Conservation (phyloP, 2,329 filamentous ascomycete species). For the Penicillium sp. region DNA sequence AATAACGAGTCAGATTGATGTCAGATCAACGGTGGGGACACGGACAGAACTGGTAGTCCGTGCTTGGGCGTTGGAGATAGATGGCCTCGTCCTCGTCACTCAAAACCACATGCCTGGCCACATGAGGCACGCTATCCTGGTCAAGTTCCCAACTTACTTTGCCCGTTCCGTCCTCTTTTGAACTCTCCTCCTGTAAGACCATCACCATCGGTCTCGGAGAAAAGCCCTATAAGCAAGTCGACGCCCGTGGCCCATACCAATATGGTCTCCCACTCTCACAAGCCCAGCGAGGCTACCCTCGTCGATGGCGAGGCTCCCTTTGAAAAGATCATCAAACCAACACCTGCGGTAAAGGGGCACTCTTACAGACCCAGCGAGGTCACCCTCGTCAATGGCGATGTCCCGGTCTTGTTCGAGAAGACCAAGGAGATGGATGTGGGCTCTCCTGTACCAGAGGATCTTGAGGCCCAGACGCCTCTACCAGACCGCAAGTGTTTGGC, state of each 20-base stretch:
- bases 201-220: constrained; percentile 15
- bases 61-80: neutral
- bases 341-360: neutral
- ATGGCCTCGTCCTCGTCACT: neutral
- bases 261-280: neutral
- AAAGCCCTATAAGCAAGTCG: constrained; percentile 10
- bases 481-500: constrained; percentile 25
- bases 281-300: constrained; percentile 2
- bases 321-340: neutral
- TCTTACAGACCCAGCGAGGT: constrained; percentile 12
- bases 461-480: constrained; percentile 27
- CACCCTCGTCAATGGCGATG: constrained; percentile 20
- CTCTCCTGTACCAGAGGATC: constrained; percentile 15
- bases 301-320: constrained; percentile 1
- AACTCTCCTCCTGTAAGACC: constrained; percentile 9
- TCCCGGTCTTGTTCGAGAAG: constrained; percentile 3
- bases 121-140: constrained; percentile 3
- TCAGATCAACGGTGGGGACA: neutral
- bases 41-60: neutral
- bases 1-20: neutral
- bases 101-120: neutral
- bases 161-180: constrained; percentile 15
- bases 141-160: constrained; percentile 17
- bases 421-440: constrained; percentile 6
- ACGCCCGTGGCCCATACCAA: constrained; percentile 5